phyloP scores from a whole-genome alignment of 768 basidiomycete genomes.

The Trametes villosa region DNA sequence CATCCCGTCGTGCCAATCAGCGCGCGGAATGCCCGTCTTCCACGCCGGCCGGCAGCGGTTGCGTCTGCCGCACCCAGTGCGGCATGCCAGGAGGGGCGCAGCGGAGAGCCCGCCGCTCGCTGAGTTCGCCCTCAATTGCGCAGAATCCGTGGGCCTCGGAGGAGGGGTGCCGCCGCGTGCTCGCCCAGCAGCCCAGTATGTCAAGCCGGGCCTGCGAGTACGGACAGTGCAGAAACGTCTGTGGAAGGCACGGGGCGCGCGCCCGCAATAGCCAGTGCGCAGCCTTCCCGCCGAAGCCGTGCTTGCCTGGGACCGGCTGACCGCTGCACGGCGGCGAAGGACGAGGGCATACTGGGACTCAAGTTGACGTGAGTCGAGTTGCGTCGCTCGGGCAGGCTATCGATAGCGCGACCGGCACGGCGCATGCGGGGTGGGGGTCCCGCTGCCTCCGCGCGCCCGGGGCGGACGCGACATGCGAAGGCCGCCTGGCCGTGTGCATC shows the following conservation, averaged over 20 bases:
- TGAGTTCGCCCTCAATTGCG: constrained; percentile 3
- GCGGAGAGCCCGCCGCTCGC: constrained; percentile 6
- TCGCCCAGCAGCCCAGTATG: constrained; percentile 4
- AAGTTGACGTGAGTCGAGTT: too few relatives aligned
- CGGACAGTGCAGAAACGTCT: constrained; percentile 11
- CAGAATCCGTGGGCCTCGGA: constrained; percentile 18
- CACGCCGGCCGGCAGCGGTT: neutral
- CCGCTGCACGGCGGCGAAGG: neutral
- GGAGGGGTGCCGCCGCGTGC: constrained; percentile 1
- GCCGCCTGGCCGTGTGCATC: constrained; percentile 12
- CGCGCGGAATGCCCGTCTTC: neutral
- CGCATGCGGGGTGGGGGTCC: neutral
- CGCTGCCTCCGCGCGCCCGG: constrained; percentile 2
- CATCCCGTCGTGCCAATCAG: too few relatives aligned
- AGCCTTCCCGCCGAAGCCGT: neutral
- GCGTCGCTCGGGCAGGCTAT: neutral
- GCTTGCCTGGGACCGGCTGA: constrained; percentile 3
- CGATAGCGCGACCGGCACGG: neutral
- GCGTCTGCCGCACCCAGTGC: neutral
- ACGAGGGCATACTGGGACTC: too few relatives aligned
- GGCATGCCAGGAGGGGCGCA: neutral
- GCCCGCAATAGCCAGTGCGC: neutral
- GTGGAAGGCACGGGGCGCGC: constrained; percentile 17
- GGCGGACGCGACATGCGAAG: neutral
- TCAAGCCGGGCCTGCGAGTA: constrained; percentile 4